Percentiles rank a stretch among this genome's conserved stretches.
Conservation (phyloP, 78 protist species). For the Speleostelium caveatum region DNA sequence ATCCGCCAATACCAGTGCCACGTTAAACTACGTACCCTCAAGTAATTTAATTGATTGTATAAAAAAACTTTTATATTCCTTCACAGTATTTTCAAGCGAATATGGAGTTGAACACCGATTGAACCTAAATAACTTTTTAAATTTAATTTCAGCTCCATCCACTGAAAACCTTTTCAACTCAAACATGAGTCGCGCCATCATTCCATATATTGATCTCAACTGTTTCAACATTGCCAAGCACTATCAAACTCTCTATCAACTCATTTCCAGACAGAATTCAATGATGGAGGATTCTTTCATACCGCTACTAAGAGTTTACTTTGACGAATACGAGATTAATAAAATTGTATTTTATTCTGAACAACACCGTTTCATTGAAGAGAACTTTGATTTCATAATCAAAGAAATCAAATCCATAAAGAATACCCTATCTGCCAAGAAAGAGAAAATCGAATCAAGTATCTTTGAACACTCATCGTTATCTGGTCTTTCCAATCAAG, state of each 20-base stretch:
- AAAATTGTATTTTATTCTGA: slow-evolving; percentile 4
- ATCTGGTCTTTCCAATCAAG: background rate
- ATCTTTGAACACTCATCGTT: background rate
- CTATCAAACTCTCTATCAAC: slow-evolving; percentile 40
- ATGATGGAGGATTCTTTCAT: slow-evolving; percentile 41
- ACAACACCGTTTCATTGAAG: slow-evolving; percentile 8
- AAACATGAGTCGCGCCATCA: background rate
- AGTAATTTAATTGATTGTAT: slow-evolving; percentile 14
- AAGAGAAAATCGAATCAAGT: slow-evolving; percentile 28
- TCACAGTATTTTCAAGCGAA: slow-evolving; percentile 39
- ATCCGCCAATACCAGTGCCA: background rate
- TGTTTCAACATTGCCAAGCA: slow-evolving; percentile 27
- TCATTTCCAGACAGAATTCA: slow-evolving; percentile 38
- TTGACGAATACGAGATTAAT: slow-evolving; percentile 58
- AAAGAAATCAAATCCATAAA: slow-evolving; percentile 5
- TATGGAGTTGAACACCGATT: slow-evolving; percentile 20
- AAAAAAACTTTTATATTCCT: slow-evolving; percentile 3
- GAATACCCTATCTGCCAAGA: background rate
- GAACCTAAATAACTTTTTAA: slow-evolving; percentile 6
- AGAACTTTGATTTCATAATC: slow-evolving; percentile 16
- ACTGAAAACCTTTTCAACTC: slow-evolving; percentile 19
- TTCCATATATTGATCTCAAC: background rate
- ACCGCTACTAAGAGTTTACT: slow-evolving; percentile 23
- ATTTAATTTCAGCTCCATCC: slow-evolving; percentile 10
- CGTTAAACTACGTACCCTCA: slow-evolving; percentile 13